Conservation (phyloP, 2,329 filamentous ascomycete species). For the Massarina eburnea region DNA sequence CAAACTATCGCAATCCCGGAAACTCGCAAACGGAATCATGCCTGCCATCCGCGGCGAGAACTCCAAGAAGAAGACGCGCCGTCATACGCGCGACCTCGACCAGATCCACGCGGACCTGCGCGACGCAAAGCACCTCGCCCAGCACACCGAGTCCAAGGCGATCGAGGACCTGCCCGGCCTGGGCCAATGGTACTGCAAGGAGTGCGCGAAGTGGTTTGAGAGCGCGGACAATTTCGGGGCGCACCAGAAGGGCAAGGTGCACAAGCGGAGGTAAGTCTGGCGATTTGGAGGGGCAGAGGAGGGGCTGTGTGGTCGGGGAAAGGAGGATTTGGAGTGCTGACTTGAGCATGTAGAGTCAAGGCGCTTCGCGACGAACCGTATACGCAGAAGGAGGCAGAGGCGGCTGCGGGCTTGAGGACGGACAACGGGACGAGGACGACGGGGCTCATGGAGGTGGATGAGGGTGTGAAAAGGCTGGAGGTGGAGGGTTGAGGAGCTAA, state of each 20-base stretch:
- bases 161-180: constrained; percentile 85
- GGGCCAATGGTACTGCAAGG: constrained; percentile 82
- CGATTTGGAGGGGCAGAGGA: not conserved
- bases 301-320: not conserved
- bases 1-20: constrained; percentile 14
- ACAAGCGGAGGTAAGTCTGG: constrained; percentile 76
- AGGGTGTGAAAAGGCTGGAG: constrained; percentile 8
- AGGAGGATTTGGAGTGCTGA: constrained; percentile 14
- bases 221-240: constrained; percentile 72
- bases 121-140: constrained; percentile 75
- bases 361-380: constrained; percentile 82
- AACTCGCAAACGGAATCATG: constrained; percentile 40
- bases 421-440: constrained; percentile 61
- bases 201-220: constrained; percentile 97
- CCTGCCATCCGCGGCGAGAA: constrained; percentile 53
- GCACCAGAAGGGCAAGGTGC: constrained; percentile 85
- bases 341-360: constrained; percentile 63
- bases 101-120: constrained; percentile 83
- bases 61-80: constrained; percentile 52
- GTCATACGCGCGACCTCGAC: constrained; percentile 75
- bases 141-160: constrained; percentile 77
- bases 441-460: constrained; percentile 38
- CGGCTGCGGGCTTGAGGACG: constrained; percentile 70
- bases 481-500: not conserved
- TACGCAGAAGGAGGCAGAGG: constrained; percentile 82